Conservation (phyloP, 257 asterid genomes). For the Nicotiana attenuata region DNA sequence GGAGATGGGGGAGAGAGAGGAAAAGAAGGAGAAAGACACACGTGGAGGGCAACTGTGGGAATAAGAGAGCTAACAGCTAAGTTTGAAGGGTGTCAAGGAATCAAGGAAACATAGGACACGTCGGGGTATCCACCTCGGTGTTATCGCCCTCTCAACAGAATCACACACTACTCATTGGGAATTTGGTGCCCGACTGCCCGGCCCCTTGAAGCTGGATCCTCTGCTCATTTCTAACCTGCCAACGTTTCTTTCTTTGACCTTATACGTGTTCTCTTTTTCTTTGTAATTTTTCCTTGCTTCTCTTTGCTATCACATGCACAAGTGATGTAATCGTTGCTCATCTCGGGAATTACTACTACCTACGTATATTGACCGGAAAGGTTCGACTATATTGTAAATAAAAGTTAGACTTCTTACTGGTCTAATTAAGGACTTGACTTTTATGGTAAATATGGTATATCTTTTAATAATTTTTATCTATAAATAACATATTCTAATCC, state of each 20-base stretch:
- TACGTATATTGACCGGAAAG: background rate
- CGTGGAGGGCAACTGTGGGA: constrained; percentile 38
- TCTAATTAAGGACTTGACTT: background rate
- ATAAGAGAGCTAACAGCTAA: constrained; percentile 15
- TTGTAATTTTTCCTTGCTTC: background rate
- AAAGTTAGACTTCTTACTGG: background rate
- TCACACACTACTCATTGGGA: background rate
- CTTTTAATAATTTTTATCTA: too few species aligned
- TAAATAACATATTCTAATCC: too few species aligned
- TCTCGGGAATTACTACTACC: background rate
- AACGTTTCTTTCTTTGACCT: background rate
- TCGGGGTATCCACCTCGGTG: constrained; percentile 9
- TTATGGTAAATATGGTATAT: too few species aligned
- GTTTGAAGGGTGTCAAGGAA: constrained; percentile 29
- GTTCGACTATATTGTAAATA: background rate
- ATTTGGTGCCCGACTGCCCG: background rate
- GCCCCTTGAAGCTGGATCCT: background rate
- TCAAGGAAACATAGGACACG: constrained; percentile 21
- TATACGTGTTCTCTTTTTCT: background rate
- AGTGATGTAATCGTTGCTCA: background rate
- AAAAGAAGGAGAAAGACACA: constrained; percentile 16
- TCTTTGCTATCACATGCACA: constrained; percentile 6
- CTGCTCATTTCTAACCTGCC: background rate
- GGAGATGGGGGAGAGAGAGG: too few species aligned
- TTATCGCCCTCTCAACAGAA: background rate